Evolutionary conservation across 805 yeast genomes (phyloP).

Genomic region (Pachysolen tannophilus): DNA sequence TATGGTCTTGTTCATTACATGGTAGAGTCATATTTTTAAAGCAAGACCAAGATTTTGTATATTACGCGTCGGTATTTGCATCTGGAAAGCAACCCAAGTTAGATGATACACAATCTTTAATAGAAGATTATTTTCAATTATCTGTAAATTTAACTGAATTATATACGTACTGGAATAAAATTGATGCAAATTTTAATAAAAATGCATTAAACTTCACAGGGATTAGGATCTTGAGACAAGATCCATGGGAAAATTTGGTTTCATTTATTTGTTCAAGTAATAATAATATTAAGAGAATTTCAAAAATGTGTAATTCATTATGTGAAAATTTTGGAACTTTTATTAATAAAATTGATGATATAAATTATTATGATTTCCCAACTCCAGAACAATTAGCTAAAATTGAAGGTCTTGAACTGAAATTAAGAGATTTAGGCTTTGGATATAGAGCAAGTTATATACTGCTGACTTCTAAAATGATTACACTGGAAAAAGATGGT

Average conservation of each 20-base stretch:
- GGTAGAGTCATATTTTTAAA: slow-evolving; percentile 56
- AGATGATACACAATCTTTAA: slow-evolving; percentile 31
- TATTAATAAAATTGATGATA: slow-evolving; percentile 29
- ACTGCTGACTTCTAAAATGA: slow-evolving; percentile 59
- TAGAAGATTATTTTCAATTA: slow-evolving; percentile 67
- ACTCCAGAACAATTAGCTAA: slow-evolving; percentile 41
- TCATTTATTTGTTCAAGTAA: slow-evolving; percentile 95
- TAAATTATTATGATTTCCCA: slow-evolving; percentile 70
- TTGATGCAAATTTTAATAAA: slow-evolving; percentile 42
- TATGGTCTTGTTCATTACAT: slow-evolving; percentile 58
- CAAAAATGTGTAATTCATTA: slow-evolving; percentile 82
- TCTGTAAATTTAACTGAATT: slow-evolving; percentile 44
- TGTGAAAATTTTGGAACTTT: slow-evolving; percentile 63
- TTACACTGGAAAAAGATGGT: slow-evolving; percentile 30
- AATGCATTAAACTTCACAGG: slow-evolving; percentile 43
- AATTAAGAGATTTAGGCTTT: slow-evolving; percentile 50
- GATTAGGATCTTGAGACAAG: slow-evolving; percentile 80
- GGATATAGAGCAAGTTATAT: slow-evolving; percentile 93
- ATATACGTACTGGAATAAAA: slow-evolving; percentile 52
- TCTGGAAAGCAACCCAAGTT: slow-evolving; percentile 10
- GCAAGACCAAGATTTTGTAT: slow-evolving; percentile 45
- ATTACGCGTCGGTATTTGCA: slow-evolving; percentile 39
- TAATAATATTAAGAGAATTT: slow-evolving; percentile 88
- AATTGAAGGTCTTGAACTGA: slow-evolving; percentile 15
- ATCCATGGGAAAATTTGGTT: slow-evolving; percentile 92